Evolutionary conservation across 495 filamentous ascomycete genomes (phyloP), one percentile per base, ranked within the genome.

Genomic region (Hypomontagnella submonticulosa): DNA sequence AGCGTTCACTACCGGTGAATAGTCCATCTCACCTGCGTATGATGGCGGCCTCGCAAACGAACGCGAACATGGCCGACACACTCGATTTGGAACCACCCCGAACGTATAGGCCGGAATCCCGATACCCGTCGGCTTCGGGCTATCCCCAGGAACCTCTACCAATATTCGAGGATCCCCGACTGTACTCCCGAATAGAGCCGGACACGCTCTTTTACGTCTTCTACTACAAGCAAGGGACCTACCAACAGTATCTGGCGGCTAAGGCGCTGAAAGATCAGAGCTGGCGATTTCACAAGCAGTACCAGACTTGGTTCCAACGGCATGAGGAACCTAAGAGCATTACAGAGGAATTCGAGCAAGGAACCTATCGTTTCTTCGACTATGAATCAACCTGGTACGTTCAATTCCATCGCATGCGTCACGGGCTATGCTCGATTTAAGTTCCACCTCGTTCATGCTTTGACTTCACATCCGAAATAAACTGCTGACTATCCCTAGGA

Each of bases 141-240:
- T 99, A 97, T 73, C 95, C 96, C 0, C 92, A 96, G 71, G 92
- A 97, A 71, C 91, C 93, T 5, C 81, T 97, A 23, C 75, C 90
- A 13, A 93, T 97, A 55, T 92, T 97, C 66, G 91, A 97, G 61
- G 93, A 99, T 72, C 91, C 92, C 3, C 82, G 88, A 10, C 78
- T 99, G 40, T 99, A 97, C 75, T 83, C 86, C 18, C 85, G 90
- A 32, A 93, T 98, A 48, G 95, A 99, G 64, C 91, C 93, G 3
- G 95, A 99, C 70, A 93, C 93, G 1, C 83, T 99, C n/a, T 99
- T 99, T 76, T 99, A 98, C 75, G 89, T 97, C 50, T 99, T 99
- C 78, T 99, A 99, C 80, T 99, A 99, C 80, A 90, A 93, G 18
- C 95, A 99, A 70, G 92, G 91, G 15, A 92, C 93, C 0, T 95